Base-by-base conservation (phyloP, 106 monocot species). In the Xerophyta viscosa region DNA sequence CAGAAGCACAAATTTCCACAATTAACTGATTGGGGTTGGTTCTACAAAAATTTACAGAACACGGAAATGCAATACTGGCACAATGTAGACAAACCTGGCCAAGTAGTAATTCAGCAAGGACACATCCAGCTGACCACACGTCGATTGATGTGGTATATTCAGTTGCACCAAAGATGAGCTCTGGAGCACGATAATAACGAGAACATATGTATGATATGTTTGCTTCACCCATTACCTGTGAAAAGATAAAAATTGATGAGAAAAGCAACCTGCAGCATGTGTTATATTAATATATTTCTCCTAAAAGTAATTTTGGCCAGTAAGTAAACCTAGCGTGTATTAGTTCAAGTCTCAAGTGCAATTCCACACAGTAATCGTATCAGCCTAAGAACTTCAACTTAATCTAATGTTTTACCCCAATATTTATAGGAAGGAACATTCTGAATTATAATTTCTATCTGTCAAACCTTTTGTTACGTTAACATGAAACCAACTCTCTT, bases 141-240 rank as follows among this genome's bases (percentile, higher is more conserved):
- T 92, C 92, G 65, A 92, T 92, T 13, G 92, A 76, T 41, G 87
- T 86, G 12, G 86, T 82, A 62, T 92, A 92, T 48, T 87, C 92
- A 6, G 82, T 82, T 25, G 92, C 92, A 65, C 92, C 92, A 70
- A 92, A 92, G 25, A 92, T 92, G 30, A 92, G 92, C 66, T 92
- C 92, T 23, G 92, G 92, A 46, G 92, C 92, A 57, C 92, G 79
- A 41, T 92, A 92, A 71, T 92, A 92, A 27, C 92, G 81, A 51
- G 92, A 92, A 50, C 92, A 92, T 24, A 92, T 92, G 51, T 92
- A 92, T 57, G 92, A 92, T 77, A 92, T 92, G 60, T 87, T 92
- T 56, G 92, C 82, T 83, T 92, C 92, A 13, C 92, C 92, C 66
- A 71, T 87, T 29, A 92, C 82, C 92, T 92, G n/a, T n/a, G 53